Evolutionary conservation across 2,329 filamentous ascomycete genomes (phyloP).

Genomic region (Colletotrichum sp.): DNA sequence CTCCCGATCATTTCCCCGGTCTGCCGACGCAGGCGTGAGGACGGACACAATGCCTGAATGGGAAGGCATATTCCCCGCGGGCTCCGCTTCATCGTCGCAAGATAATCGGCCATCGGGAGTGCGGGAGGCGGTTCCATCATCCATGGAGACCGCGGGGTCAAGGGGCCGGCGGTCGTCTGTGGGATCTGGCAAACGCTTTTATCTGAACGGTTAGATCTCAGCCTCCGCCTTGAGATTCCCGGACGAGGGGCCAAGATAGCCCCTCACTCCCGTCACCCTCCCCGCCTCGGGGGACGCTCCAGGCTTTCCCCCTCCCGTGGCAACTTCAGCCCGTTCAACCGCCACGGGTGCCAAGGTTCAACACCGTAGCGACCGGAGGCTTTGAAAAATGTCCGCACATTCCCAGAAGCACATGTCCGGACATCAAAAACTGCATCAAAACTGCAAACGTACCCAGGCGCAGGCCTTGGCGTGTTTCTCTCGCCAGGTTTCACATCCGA

Average conservation of each 20-base stretch:
- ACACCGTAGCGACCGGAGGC: background rate
- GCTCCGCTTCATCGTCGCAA: background rate
- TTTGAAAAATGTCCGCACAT: background rate
- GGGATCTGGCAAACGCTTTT: background rate
- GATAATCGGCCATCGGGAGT: background rate
- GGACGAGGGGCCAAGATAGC: background rate
- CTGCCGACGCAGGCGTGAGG: background rate
- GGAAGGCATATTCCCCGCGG: background rate
- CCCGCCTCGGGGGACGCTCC: background rate
- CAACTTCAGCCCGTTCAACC: background rate
- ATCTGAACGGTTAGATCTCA: background rate
- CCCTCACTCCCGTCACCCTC: background rate
- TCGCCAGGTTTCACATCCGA: background rate
- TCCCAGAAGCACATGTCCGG: background rate
- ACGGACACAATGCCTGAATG: background rate
- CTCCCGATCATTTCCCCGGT: constrained; percentile 12
- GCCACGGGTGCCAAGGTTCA: background rate
- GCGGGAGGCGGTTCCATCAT: background rate
- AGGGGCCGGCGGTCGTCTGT: background rate
- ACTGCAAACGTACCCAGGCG: background rate
- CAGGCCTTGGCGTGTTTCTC: background rate
- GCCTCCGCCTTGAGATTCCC: background rate
- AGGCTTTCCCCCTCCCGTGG: background rate
- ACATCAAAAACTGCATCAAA: background rate
- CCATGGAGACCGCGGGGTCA: background rate